Conservation (phyloP, 2,329 filamentous ascomycete genomes). For the Fusarium pseudoanthophilum region DNA sequence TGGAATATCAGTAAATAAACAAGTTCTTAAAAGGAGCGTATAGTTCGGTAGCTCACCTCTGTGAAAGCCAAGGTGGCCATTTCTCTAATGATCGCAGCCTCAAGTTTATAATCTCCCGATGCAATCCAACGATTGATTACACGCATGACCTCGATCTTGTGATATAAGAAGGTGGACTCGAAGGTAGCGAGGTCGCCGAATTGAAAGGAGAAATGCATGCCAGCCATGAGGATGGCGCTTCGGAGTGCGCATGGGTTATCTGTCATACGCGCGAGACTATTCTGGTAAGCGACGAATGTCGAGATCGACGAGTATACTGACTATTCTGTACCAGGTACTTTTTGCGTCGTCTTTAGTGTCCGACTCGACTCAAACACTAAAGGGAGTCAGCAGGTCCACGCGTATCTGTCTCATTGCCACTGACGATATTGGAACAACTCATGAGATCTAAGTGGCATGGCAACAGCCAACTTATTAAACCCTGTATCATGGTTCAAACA, state of each 20-base stretch:
- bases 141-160: conserved; percentile 15
- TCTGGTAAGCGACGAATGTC: background rate
- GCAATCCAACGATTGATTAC: conserved; percentile 16
- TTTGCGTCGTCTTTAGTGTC: background rate
- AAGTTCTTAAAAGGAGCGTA: rapidly evolving
- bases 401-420: too few species aligned
- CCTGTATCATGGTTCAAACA: background rate
- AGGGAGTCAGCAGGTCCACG: background rate
- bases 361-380: conserved; percentile 1
- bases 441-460: conserved; percentile 17
- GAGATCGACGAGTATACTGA: background rate
- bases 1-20: too few species aligned
- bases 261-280: background rate
- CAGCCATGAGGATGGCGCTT: conserved; percentile 7
- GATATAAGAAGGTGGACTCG: conserved; percentile 10
- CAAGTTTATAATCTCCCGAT: background rate
- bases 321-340: background rate
- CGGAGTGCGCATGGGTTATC: background rate
- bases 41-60: background rate
- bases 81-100: background rate
- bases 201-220: conserved; percentile 20
- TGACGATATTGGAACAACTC: conserved; percentile 21
- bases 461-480: conserved; percentile 6
- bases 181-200: background rate
- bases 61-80: conserved; percentile 16